A percentile compares a stretch with the other conserved stretches of the same genome.
These are phyloP conservation scores for Boletellus sp. DNA, from an alignment of 1,284 basidiomycete species.

Conservation along the genomic window DNA sequence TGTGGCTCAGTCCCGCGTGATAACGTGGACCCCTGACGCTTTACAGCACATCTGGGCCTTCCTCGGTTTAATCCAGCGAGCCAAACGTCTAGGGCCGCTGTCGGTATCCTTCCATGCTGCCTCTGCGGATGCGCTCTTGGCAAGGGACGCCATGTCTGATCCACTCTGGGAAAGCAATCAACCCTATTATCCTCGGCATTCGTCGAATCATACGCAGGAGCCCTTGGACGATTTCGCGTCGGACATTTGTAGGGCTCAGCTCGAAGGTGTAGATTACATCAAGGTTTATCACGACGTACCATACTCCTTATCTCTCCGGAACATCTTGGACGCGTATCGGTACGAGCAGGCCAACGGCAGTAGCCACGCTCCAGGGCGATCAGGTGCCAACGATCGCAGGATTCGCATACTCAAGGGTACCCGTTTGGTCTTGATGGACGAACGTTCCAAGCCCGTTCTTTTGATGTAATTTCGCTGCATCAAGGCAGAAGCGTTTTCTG, in stretches of 20 bases:
- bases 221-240: slow-evolving; percentile 10
- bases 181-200: slow-evolving; percentile 11
- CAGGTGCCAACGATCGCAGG: slow-evolving; percentile 29
- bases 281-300: slow-evolving; percentile 59
- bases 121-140: slow-evolving; percentile 10
- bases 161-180: slow-evolving; percentile 22
- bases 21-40: slow-evolving; percentile 50
- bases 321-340: slow-evolving; percentile 49
- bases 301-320: slow-evolving; percentile 48
- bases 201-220: slow-evolving; percentile 5
- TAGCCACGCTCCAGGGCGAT: slow-evolving; percentile 17
- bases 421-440: slow-evolving; percentile 43
- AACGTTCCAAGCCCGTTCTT: slow-evolving; percentile 40
- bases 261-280: slow-evolving; percentile 49
- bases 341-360: slow-evolving; percentile 13
- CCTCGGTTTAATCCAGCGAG: slow-evolving; percentile 41
- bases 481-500: slow-evolving; percentile 17
- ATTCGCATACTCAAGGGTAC: slow-evolving; percentile 33
- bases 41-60: slow-evolving; percentile 53
- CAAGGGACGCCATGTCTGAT: slow-evolving; percentile 13
- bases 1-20: slow-evolving; percentile 19
- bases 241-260: slow-evolving; percentile 17
- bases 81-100: slow-evolving; percentile 43
- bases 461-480: slow-evolving; percentile 33
- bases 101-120: slow-evolving; percentile 52